Evolutionary conservation across 2,329 filamentous ascomycete species (phyloP), one percentile per base, ranked within the genome.

Genomic region (Elsinoe arachidis): DNA sequence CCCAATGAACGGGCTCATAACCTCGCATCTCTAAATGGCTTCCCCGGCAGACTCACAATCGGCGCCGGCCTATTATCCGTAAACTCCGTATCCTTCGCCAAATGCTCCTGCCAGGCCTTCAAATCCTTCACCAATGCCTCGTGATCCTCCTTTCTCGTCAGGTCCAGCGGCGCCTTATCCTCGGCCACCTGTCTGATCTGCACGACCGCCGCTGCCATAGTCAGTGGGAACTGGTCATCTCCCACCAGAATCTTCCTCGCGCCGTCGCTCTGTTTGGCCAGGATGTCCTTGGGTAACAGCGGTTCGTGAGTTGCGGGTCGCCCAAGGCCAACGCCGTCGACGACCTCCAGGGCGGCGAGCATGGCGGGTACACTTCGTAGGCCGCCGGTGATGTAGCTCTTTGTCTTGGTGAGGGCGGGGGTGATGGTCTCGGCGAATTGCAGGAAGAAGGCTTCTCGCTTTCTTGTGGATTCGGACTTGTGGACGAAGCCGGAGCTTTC

Each of bases 251-350:
- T 65, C 53, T 79, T 64, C 55, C 83, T 76, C 0, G 78, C 78
- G 0, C 76, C 75, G 10, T 70, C 72, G 3, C 72, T 73, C 61
- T 71, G 72, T 10, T 77, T 76, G 0, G 70, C 65, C 0, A 82
- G 66, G 1, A 80, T 74, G n/a, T 77, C 71, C 44, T 67, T 69
- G 44, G 72, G 70, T 1, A 80, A 64, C 9, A 68, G 68, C 0
- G 74, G 74, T 63, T 84, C 81, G 62, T 81, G 77, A 44, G 73
- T 74, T 0, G 77, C 64, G 0, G 81, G 74, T 7, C 81, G 74
- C 0, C 72, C 84, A 15, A 86, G 70, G 0, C 83, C 83, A 6
- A 86, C 72, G 19, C 83, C 82, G 62, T 86, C 77, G 2, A 85
- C 78, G 0, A 75, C 74, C 2, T 78, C 63, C 2, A 85, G 71